These are phyloP conservation scores for Ministeria vibrans DNA, from an alignment of 78 protist genomes.

Conservation along the genomic window DNA sequence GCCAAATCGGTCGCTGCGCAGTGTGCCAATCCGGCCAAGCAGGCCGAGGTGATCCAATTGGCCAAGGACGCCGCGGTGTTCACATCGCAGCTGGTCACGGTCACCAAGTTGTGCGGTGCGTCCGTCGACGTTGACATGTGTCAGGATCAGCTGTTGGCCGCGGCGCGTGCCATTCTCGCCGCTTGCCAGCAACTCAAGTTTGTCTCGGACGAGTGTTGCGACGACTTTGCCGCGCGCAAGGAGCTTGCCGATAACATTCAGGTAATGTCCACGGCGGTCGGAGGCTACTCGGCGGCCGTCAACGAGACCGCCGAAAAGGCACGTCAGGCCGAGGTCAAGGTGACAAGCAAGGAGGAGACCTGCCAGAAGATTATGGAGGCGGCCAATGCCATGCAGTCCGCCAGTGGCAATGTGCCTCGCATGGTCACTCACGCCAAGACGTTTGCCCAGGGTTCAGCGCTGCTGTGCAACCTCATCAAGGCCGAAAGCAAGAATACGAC, in stretches of 20 bases:
- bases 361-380: neutral
- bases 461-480: constrained; percentile 1
- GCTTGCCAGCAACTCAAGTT: no score
- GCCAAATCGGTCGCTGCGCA: constrained; percentile 13
- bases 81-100: constrained; percentile 11
- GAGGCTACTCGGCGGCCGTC: neutral
- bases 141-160: constrained; percentile 12
- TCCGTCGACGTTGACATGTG: constrained; percentile 2
- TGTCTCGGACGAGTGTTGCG: neutral
- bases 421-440: constrained; percentile 10
- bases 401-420: neutral
- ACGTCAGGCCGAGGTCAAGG: neutral
- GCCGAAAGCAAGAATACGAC: neutral
- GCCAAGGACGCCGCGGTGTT: neutral
- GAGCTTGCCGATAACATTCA: neutral
- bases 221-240: neutral
- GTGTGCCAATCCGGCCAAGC: constrained; percentile 3
- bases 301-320: neutral
- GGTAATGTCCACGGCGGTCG: no score
- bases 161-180: neutral
- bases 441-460: constrained; percentile 18
- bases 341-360: neutral
- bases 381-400: neutral
- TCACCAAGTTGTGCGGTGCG: constrained; percentile 10
- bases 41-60: neutral